Conservation (phyloP, 2,329 filamentous ascomycete species). For the Myotisia sp. region DNA sequence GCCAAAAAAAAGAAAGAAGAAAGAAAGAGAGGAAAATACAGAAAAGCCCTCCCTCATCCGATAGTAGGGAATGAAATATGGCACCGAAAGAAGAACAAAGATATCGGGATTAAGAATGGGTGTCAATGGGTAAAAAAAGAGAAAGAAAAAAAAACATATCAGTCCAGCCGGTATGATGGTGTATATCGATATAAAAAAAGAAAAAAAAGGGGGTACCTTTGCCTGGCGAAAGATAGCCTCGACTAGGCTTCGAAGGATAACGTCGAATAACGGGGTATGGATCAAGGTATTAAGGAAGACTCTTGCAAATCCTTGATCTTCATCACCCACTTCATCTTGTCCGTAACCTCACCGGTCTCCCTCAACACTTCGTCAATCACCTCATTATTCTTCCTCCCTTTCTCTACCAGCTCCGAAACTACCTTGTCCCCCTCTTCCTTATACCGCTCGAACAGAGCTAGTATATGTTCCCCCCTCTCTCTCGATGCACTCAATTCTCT, state of each 20-base stretch:
- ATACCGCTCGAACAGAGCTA: constrained; percentile 29
- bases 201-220: not conserved
- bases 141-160: constrained; percentile 1
- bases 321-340: constrained; percentile 37
- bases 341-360: constrained; percentile 29
- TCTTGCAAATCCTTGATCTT: constrained; percentile 29
- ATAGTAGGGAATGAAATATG: constrained; percentile 5
- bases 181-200: constrained; percentile 1
- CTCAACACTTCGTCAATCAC: constrained; percentile 25
- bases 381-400: constrained; percentile 18
- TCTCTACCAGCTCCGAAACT: constrained; percentile 22
- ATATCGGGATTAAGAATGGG: constrained; percentile 3
- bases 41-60: constrained; percentile 11
- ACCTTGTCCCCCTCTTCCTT: constrained; percentile 29
- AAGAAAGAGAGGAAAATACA: not conserved
- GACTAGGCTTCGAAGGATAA: too few species aligned
- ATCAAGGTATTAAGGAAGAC: too few species aligned
- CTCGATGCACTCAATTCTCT: constrained; percentile 28
- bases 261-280: too few species aligned
- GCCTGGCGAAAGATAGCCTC: not conserved
- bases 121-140: constrained; percentile 6
- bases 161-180: not conserved
- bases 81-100: constrained; percentile 7
- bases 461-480: constrained; percentile 28
- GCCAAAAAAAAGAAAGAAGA: constrained; percentile 1